Conservation (phyloP, 176 grass and related monocot genomes). For the Eremochloa ophiuroides region DNA sequence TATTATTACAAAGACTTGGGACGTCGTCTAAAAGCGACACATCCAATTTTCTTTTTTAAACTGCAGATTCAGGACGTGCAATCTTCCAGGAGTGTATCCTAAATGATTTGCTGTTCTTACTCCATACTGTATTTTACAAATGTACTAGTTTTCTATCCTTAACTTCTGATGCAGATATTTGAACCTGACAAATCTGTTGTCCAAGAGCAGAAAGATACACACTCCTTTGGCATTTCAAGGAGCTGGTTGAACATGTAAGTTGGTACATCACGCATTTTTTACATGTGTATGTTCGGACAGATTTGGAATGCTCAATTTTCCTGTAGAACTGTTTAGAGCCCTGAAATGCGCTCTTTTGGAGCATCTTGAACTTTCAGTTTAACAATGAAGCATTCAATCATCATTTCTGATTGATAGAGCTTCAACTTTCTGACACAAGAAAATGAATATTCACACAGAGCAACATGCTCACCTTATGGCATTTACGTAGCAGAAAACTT, state of each 20-base stretch:
- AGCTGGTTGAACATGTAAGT: constrained; percentile 63
- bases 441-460: constrained; percentile 24
- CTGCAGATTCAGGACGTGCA: constrained; percentile 70
- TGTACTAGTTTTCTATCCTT: constrained; percentile 8
- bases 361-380: neutral
- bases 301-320: neutral
- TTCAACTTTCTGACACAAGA: neutral
- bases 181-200: constrained; percentile 45
- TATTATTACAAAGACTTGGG: neutral
- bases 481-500: neutral
- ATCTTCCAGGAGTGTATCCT: constrained; percentile 60
- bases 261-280: constrained; percentile 9
- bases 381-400: neutral
- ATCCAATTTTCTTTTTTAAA: neutral
- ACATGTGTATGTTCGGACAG: neutral
- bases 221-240: constrained; percentile 52
- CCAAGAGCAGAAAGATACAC: constrained; percentile 51
- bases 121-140: neutral
- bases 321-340: constrained; percentile 2
- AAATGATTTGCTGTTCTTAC: neutral
- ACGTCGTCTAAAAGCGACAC: neutral
- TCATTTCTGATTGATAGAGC: neutral
- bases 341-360: neutral
- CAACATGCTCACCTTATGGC: neutral
- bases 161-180: constrained; percentile 56